Base-by-base conservation (phyloP, 495 filamentous ascomycete genomes). In the Penicillium tannophilum region DNA sequence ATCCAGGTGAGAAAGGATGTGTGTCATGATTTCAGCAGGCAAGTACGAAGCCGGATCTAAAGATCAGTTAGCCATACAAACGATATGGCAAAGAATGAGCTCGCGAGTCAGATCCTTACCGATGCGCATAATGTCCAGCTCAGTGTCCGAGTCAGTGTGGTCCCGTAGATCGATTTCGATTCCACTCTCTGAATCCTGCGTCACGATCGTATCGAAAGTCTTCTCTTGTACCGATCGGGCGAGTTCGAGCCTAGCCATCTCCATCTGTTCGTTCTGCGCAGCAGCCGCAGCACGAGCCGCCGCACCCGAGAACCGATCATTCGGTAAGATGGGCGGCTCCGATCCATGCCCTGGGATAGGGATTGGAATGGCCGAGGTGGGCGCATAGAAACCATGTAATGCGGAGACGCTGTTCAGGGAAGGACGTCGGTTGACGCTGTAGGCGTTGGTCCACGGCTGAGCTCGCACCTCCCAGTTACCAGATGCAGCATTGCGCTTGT, bases 1-100 rank as follows among this genome's bases (percentile, higher is more conserved):
- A 62, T 94, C 88, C 17, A 97, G 78, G 58, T 84, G 81, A 6
- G 85, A 81, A 39, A 96, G 79, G 41, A 96, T 81, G 36, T 90
- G 85, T 19, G 88, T 81, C 36, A 85, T 78, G 44, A 96, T 77
- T 73, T 96, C 92, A 1, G 78, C 59, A 2, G 92, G 92, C 11
- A 97, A 77, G 41, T 69, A 64, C 6, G 74, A 70, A 36, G 91
- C 76, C 49, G 91, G 92, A 71, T 97, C 90, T 72, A 78, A 31
- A 14, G 42, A 54, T 58, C 26, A 55, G 26, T 45, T 52, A 52
- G 31, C 31, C 42, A 9, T 52, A 30, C 24, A 52, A 31, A 36
- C 20, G 12, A 42, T 9, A 11, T 33, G 11, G 19, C 9, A 6
- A 33, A 17, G 4, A n/a, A 41, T 8, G 30, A 52, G 16, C 11